These are phyloP conservation scores for Coemansia sp. DNA, from an alignment of 192 early-diverging fungal species.

Conservation along the genomic window DNA sequence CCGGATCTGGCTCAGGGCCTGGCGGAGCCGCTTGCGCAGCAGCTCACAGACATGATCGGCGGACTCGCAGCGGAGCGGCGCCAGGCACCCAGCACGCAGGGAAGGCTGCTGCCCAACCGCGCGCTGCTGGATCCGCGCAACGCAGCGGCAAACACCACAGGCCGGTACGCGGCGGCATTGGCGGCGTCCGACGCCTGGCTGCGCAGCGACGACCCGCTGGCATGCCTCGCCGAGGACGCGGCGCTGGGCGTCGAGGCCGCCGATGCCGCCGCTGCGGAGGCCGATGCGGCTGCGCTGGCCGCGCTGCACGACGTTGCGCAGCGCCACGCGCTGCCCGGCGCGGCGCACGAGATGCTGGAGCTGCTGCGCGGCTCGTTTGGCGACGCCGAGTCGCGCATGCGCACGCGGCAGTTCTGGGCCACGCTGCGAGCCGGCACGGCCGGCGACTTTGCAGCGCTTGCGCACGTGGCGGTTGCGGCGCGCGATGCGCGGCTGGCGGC, in stretches of 20 bases:
- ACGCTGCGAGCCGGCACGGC: conserved; percentile 25
- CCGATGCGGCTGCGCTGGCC: not conserved
- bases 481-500: conserved; percentile 23
- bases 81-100: not conserved
- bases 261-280: not conserved
- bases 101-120: conserved; percentile 25
- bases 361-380: conserved; percentile 34
- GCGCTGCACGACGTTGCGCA: not conserved
- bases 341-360: conserved; percentile 9
- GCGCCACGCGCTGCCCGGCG: conserved; percentile 16
- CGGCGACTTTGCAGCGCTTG: conserved; percentile 49
- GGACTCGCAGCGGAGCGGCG: not conserved
- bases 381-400: conserved; percentile 26
- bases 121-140: conserved; percentile 33
- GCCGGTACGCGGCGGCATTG: not conserved
- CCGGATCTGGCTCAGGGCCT: conserved; percentile 33
- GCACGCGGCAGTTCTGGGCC: conserved; percentile 43
- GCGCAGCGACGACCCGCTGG: conserved; percentile 13
- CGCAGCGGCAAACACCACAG: not conserved
- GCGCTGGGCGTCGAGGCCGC: not conserved
- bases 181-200: conserved; percentile 4
- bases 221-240: not conserved
- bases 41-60: conserved; percentile 35
- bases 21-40: conserved; percentile 28
- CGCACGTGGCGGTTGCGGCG: conserved; percentile 32